phyloP scores from a whole-genome alignment of 2,329 filamentous ascomycete genomes.

The Cladophialophora psammophila region DNA sequence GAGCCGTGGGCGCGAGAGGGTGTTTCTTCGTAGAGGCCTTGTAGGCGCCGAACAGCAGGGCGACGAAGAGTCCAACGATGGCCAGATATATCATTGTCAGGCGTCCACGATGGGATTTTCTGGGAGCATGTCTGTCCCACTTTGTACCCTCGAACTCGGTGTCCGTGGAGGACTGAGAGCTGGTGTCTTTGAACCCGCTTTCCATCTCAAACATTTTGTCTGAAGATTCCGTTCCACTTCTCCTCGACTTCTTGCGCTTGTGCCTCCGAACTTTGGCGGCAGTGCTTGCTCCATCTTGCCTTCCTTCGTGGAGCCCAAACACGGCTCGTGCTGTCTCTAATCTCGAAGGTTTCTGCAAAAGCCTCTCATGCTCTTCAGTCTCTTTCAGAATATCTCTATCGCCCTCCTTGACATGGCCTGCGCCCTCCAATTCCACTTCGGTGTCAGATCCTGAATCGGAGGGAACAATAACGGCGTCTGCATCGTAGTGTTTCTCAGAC shows the following conservation, averaged over 20 bases:
- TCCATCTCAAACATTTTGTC: conserved; percentile 91
- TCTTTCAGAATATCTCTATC: conserved; percentile 66
- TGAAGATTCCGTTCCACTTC: conserved; percentile 63
- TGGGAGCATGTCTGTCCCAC: conserved; percentile 44
- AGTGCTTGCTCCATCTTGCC: conserved; percentile 53
- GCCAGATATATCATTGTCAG: conserved; percentile 42
- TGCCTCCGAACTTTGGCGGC: conserved; percentile 55
- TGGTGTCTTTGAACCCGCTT: conserved; percentile 72
- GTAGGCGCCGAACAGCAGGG: conserved; percentile 64
- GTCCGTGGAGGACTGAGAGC: conserved; percentile 65
- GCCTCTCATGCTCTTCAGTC: conserved; percentile 68
- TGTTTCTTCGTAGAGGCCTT: conserved; percentile 55
- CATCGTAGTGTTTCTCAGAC: conserved; percentile 38
- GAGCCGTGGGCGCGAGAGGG: conserved; percentile 37
- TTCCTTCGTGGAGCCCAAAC: conserved; percentile 53
- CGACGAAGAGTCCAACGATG: conserved; percentile 61
- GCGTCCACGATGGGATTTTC: conserved; percentile 40
- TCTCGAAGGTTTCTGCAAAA: conserved; percentile 52
- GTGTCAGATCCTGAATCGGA: conserved; percentile 31
- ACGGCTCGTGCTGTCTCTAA: conserved; percentile 49
- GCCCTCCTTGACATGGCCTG: conserved; percentile 22
- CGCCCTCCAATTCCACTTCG: conserved; percentile 18
- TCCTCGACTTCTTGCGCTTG: conserved; percentile 56
- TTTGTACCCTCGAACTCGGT: conserved; percentile 58
- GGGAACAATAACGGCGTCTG: conserved; percentile 33